Evolutionary conservation across 1,284 basidiomycete species (phyloP), one percentile per base, ranked within the genome.

Genomic region (Cystobasidium slooffiae): DNA sequence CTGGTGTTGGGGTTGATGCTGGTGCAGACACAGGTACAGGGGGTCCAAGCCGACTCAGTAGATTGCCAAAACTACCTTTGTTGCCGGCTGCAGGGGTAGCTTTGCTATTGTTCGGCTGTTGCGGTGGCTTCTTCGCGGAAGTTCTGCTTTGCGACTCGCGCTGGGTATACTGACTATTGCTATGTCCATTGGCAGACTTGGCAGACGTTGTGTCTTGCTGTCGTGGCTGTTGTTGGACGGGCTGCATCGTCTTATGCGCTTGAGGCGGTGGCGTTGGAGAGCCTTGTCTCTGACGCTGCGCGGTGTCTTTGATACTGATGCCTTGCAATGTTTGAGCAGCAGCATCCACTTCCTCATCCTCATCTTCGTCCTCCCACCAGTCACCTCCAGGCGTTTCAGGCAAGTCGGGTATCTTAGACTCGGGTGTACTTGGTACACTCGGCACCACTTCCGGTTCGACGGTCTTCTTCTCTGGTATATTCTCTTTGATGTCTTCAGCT

Each of bases 341-440:
- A 51, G 44, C 55, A 39, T 63, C 69, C 46, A 72, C 37, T 44
- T 72, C 69, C 10, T 72, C 61, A 47, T 72, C 69, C 12, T 67
- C 64, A 22, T 67, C 64, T 1, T 67, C 64, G 31, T 59, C 56
- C 6, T 47, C 64, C 69, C 69, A 72, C 69, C 69, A 72, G 22
- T 72, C 69, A 9, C 68, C 68, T 24, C 55, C 68, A 16, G 46
- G 41, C 18, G 44, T 61, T 12, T 55, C 44, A 16, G 68, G 68
- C 56, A 69, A 49, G 55, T 69, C 68, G 59, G 68, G 68, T 47
- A 44, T 55, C 37, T 44, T 69, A 8, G 53, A 46, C 22, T 41
- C 20, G 18, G 55, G 68, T 24, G 53, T 47, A 31, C 47, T 47
- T 41, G 61, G 43, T 22, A 24, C 43, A 18, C 14, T 12, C 18